Evolutionary conservation across 495 filamentous ascomycete species (phyloP).

Genomic region (Talaromyces proteolyticus): DNA sequence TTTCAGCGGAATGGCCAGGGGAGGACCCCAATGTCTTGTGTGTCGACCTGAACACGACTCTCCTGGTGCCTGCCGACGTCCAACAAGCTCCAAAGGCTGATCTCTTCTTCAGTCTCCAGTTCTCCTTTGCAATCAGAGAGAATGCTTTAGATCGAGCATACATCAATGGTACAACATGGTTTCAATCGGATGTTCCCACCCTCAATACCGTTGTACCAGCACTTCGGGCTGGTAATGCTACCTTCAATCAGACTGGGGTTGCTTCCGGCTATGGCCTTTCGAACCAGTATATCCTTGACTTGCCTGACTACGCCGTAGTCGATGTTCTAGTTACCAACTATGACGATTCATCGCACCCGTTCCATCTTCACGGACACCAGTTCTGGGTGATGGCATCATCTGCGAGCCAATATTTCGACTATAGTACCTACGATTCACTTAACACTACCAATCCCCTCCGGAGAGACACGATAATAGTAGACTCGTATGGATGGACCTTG

Average conservation of each 20-base stretch:
- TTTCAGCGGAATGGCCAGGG: background rate
- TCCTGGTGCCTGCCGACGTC: background rate
- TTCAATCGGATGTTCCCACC: conserved; percentile 66
- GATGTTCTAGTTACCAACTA: conserved; percentile 78
- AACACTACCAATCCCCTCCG: conserved; percentile 37
- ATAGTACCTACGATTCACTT: conserved; percentile 21
- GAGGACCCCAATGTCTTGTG: background rate
- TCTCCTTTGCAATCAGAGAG: background rate
- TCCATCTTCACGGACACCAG: conserved; percentile 82
- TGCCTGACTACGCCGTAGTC: conserved; percentile 55
- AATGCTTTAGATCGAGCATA: conserved; percentile 45
- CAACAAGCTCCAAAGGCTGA: conserved; percentile 1
- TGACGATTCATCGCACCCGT: conserved; percentile 69
- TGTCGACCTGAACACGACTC: conserved; percentile 4
- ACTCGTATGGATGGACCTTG: conserved; percentile 43
- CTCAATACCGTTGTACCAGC: conserved; percentile 68
- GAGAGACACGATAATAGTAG: conserved; percentile 26
- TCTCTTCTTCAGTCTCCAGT: conserved; percentile 1
- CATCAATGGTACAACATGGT: conserved; percentile 75
- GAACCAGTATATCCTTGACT: conserved; percentile 62
- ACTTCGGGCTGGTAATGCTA: conserved; percentile 46
- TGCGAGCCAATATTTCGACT: conserved; percentile 1
- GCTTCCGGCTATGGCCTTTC: conserved; percentile 64
- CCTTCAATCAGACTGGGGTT: conserved; percentile 18
- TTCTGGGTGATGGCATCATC: conserved; percentile 34